phyloP scores from a whole-genome alignment of 2,329 filamentous ascomycete genomes.

The Metarhizium anisopliae region DNA sequence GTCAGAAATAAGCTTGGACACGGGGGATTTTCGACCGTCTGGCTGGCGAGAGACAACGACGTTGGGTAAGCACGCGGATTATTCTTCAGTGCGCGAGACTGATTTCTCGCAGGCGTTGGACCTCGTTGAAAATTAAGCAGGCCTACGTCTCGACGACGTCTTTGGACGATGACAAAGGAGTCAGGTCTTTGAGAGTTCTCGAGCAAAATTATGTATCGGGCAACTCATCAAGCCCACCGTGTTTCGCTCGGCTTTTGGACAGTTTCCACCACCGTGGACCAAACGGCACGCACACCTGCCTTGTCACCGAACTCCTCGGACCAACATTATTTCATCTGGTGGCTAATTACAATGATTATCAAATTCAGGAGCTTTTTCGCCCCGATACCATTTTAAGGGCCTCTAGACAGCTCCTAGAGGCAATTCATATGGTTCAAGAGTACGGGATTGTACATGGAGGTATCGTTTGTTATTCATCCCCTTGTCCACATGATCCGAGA shows the following conservation, averaged over 20 bases:
- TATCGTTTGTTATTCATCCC: neutral
- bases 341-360: neutral
- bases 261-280: slow-evolving; percentile 6
- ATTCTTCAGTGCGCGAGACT: neutral
- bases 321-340: neutral
- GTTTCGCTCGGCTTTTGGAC: slow-evolving; percentile 2
- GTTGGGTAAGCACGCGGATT: neutral
- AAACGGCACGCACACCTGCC: slow-evolving; percentile 7
- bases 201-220: neutral
- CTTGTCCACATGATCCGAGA: neutral
- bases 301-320: slow-evolving; percentile 7
- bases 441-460: slow-evolving; percentile 7
- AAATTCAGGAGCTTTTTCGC: neutral
- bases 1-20: slow-evolving; percentile 3
- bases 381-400: slow-evolving; percentile 5
- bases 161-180: slow-evolving; percentile 4
- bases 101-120: slow-evolving; percentile 1
- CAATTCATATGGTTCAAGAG: neutral
- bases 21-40: slow-evolving; percentile 6
- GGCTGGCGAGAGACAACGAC: slow-evolving; percentile 4
- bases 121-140: slow-evolving; percentile 7
- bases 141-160: slow-evolving; percentile 1
- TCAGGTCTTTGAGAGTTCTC: neutral
- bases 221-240: neutral
- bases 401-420: slow-evolving; percentile 6